Base-by-base conservation (phyloP, 768 basidiomycete genomes). In the Mrakia frigida region DNA sequence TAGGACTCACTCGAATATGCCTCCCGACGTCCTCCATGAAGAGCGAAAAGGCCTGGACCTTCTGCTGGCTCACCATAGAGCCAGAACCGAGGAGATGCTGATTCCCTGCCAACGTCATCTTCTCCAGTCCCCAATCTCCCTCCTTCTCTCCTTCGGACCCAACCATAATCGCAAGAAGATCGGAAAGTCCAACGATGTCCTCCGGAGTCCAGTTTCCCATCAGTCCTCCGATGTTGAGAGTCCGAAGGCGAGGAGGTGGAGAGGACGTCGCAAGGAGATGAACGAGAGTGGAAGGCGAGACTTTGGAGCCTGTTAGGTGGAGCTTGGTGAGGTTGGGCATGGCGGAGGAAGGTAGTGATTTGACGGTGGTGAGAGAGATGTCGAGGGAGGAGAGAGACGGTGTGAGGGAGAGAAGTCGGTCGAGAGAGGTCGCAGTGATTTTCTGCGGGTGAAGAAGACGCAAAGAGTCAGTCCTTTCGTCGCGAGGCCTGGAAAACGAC, bases 141-240 rank as follows among this genome's bases (percentile, higher is more conserved):
- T 28, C 56, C 10, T 1, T 10, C 31, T 39, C 39, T 13, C 37
- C 39, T 39, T 41, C 25, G 21, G 35, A 11, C 11, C 25, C 37
- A n/a, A 68, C 35, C 65, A 68, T 68, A 39, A 23, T 7, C 7
- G 23, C 35, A 21, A 68, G 65, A 1, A 68, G 35, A 23, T 68
- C 37, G 4, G 37, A 39, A 2, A 68, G 65, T 39, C 37, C 37
- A 23, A 68, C 18, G 21, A 68, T 68, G 37, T 68, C 65, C 35
- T 68, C 35, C 3, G 65, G 18, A 25, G 23, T 10, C 65, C 65
- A 68, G 65, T 68, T 39, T 11, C 65, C 65, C 35, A 11, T 11
- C 21, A 68, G 25, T 39, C 65, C 65, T 35, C 65, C 65, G 65
- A 68, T 37, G 65, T 68, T 68, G 65, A 68, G 65, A 2, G 65